Conservation (phyloP, 352 stramenopile genomes). For the Phytophthora cactorum region DNA sequence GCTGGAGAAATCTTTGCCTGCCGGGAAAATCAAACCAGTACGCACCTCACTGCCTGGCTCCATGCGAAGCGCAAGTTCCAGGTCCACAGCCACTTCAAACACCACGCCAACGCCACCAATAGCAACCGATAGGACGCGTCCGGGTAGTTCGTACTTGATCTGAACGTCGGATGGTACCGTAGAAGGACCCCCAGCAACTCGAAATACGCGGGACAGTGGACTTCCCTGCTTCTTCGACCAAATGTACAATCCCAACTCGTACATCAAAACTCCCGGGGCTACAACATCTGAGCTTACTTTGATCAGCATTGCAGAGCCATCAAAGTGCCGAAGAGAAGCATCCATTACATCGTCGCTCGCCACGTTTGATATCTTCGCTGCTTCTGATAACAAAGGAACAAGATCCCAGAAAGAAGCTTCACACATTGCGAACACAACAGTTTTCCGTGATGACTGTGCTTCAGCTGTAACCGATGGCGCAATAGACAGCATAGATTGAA, state of each 20-base stretch:
- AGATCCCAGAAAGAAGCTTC: slow-evolving; percentile 78
- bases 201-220: slow-evolving; percentile 41
- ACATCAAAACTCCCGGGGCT: slow-evolving; percentile 30
- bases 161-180: slow-evolving; percentile 30
- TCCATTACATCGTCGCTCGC: slow-evolving; percentile 7
- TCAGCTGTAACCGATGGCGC: slow-evolving; percentile 18
- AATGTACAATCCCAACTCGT: slow-evolving; percentile 53
- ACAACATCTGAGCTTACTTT: slow-evolving; percentile 38
- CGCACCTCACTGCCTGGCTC: slow-evolving; percentile 38
- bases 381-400: slow-evolving; percentile 58
- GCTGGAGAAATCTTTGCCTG: slow-evolving; percentile 2
- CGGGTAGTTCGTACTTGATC: slow-evolving; percentile 54
- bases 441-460: slow-evolving; percentile 23
- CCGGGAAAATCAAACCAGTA: slow-evolving; percentile 57
- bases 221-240: slow-evolving; percentile 46
- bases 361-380: slow-evolving; percentile 39
- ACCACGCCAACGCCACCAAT: slow-evolving; percentile 45
- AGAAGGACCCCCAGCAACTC: slow-evolving; percentile 33
- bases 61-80: slow-evolving; percentile 53
- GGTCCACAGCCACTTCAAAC: slow-evolving; percentile 65
- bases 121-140: slow-evolving; percentile 46
- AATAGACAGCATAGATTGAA: slow-evolving; percentile 56
- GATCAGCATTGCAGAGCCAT: slow-evolving; percentile 49
- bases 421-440: slow-evolving; percentile 65
- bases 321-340: slow-evolving; percentile 24